Conservation (phyloP, 2,329 filamentous ascomycete genomes). For the Pyrenophora teres region DNA sequence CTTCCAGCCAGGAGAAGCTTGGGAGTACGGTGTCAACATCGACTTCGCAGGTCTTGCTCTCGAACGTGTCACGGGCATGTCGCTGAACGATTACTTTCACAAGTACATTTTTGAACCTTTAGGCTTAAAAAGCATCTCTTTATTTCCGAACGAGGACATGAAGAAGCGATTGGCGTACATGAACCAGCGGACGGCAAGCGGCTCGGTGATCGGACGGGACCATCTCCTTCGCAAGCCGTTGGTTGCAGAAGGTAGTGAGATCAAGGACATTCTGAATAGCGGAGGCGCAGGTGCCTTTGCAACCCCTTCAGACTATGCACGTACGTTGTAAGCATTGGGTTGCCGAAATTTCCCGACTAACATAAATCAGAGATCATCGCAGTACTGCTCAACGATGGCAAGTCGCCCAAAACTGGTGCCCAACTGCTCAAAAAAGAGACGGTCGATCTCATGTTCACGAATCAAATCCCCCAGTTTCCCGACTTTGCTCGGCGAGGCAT, state of each 20-base stretch:
- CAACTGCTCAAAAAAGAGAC: slow-evolving; percentile 62
- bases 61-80: slow-evolving; percentile 50
- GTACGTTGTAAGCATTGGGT: slow-evolving; percentile 44
- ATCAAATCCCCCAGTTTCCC: slow-evolving; percentile 61
- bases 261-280: slow-evolving; percentile 58
- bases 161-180: slow-evolving; percentile 60
- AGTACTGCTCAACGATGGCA: slow-evolving; percentile 66
- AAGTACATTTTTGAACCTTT: slow-evolving; percentile 53
- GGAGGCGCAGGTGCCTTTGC: slow-evolving; percentile 67
- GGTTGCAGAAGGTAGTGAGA: slow-evolving; percentile 48
- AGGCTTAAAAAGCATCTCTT: slow-evolving; percentile 55
- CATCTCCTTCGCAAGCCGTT: slow-evolving; percentile 58
- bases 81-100: slow-evolving; percentile 52
- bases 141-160: slow-evolving; percentile 63
- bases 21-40: slow-evolving; percentile 58
- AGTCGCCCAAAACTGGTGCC: slow-evolving; percentile 59
- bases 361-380: slow-evolving; percentile 59
- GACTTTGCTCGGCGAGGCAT: slow-evolving; percentile 56
- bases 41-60: slow-evolving; percentile 55
- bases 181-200: slow-evolving; percentile 57
- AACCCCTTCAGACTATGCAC: slow-evolving; percentile 62
- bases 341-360: slow-evolving; percentile 11
- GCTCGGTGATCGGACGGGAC: slow-evolving; percentile 48
- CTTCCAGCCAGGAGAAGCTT: slow-evolving; percentile 65
- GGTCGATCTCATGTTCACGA: slow-evolving; percentile 67